Evolutionary conservation across 83 land plant species (phyloP).

Genomic region (Isoetes engelmannii): DNA sequence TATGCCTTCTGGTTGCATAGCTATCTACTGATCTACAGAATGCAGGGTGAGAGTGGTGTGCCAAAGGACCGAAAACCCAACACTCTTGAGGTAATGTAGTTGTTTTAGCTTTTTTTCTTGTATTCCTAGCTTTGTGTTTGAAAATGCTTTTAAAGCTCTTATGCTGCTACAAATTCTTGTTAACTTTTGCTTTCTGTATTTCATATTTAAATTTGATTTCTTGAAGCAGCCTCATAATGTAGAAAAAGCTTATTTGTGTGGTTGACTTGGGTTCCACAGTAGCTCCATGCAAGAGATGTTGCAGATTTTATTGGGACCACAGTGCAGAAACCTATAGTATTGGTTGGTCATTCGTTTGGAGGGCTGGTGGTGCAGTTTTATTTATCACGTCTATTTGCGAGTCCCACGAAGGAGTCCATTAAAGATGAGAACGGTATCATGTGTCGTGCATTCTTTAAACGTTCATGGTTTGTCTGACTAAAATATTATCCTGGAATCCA

Average conservation of each 20-base stretch:
- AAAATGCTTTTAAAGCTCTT: background rate
- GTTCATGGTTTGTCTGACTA: no score
- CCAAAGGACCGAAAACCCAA: conserved; percentile 48
- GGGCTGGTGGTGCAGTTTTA: conserved; percentile 71
- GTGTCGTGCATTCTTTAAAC: no score
- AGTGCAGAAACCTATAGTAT: conserved; percentile 38
- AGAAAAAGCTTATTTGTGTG: conserved; percentile 63
- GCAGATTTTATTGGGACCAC: conserved; percentile 56
- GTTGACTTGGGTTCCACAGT: conserved; percentile 19
- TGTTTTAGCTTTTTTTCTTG: background rate
- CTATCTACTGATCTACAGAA: background rate
- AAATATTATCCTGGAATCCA: no score
- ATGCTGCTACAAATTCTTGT: background rate
- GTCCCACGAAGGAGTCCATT: no score
- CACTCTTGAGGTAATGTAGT: conserved; percentile 50
- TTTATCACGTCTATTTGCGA: conserved; percentile 30
- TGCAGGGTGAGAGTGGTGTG: conserved; percentile 79
- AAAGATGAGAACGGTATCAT: no score
- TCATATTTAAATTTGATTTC: conserved; percentile 1
- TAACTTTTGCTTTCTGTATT: conserved; percentile 7
- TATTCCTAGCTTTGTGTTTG: background rate
- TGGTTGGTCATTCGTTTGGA: conserved; percentile 83
- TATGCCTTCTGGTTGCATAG: background rate
- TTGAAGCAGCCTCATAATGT: conserved; percentile 66
- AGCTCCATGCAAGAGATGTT: conserved; percentile 71